Conservation (phyloP, 352 stramenopile species). For the Phytophthora foliorum region DNA sequence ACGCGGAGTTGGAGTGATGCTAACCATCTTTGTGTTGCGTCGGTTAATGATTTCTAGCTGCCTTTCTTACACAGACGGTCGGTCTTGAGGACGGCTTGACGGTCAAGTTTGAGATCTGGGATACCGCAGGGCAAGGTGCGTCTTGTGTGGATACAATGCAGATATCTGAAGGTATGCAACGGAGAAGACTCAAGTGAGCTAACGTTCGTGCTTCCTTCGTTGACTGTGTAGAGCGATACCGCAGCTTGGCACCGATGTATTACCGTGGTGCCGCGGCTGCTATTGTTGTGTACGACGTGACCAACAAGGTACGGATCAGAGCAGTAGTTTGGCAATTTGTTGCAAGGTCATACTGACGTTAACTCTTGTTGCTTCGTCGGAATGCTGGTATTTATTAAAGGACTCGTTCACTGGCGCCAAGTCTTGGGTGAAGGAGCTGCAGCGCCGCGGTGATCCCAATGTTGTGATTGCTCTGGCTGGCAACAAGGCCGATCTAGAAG, state of each 20-base stretch:
- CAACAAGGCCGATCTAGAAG: constrained; percentile 99
- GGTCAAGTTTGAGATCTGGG: constrained; percentile 99
- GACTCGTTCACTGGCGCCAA: constrained; percentile 98
- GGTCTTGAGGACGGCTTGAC: constrained; percentile 97
- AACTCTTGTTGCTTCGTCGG: constrained; percentile 5
- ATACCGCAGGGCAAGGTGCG: constrained; percentile 96
- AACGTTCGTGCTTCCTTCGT: constrained; percentile 10
- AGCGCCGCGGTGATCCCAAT: constrained; percentile 98
- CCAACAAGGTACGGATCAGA: constrained; percentile 88
- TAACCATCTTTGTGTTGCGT: constrained; percentile 5
- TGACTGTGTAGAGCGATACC: constrained; percentile 91
- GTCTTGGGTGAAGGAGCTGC: constrained; percentile 99
- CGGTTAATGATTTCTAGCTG: constrained; percentile 58
- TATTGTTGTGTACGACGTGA: constrained; percentile 98
- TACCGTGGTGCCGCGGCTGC: constrained; percentile 96
- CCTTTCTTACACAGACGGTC: constrained; percentile 99
- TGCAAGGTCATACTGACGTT: constrained; percentile 10
- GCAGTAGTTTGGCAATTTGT: constrained; percentile 6
- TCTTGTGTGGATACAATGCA: background rate
- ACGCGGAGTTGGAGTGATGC: background rate
- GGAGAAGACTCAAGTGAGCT: background rate
- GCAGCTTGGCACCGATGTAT: constrained; percentile 98
- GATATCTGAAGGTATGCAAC: background rate
- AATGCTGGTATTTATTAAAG: constrained; percentile 43
- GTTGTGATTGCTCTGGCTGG: constrained; percentile 97